Base-by-base conservation (phyloP, 2,329 filamentous ascomycete species). In the Myriosclerotinia curreyana region DNA sequence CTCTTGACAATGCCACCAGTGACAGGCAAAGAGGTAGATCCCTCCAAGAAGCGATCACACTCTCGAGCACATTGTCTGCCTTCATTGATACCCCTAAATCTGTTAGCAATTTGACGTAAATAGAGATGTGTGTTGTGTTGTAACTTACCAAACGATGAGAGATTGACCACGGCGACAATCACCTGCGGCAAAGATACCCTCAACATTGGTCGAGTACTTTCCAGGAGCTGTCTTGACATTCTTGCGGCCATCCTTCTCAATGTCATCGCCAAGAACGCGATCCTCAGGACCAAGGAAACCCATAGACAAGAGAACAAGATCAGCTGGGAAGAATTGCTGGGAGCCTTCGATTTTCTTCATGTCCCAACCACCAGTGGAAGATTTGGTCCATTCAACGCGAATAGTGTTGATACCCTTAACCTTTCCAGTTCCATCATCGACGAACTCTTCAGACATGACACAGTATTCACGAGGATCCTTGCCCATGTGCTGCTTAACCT, bases 381-480 rank as follows among this genome's bases (percentile, higher is more conserved):
- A 91, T 82, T 93, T 95, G 71, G 92, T 95, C 94, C 94, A 98
- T 77, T 97, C 93, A 51, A 98, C 93, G 62, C 94, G 92, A 65
- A 95, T 86, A 51, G 92, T 96, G 79, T 95, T 96, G 83, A 98
- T 96, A 68, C 94, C 94, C 82, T 92, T 96, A 74, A 98, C 92
- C 69, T 89, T 88, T 75, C 93, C 93, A 58, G 79, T 85, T 67
- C 92, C 93, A 72, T 96, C 92, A 69, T 93, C 91, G 66, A 96
- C 91, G 71, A 98, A 98, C 73, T 96, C 91, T 80, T 96, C 94
- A 22, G 92, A 96, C 92, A 97, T 96, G 79, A 98, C 92, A 81
- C 93, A 97, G 83, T 90, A 98, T 80, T 97, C 94, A 72, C 94
- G 92, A 65, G 94, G 94, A 74, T 97, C 94, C 76, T 93, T 93